Conservation (phyloP, 176 grass and related monocot species). For the Urochloa ruziziensis region DNA sequence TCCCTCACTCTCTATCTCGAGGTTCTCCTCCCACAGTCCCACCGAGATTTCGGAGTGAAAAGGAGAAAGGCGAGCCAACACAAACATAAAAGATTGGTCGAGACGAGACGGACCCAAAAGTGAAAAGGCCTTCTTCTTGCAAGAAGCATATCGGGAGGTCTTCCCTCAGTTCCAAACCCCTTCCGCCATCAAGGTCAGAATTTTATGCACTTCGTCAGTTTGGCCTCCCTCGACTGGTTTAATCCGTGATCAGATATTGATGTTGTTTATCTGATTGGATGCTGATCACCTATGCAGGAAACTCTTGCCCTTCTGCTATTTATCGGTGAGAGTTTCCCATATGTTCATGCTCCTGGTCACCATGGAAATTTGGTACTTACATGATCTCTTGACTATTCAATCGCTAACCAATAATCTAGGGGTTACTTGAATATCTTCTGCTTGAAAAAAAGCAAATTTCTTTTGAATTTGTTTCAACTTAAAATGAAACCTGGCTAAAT, state of each 20-base stretch:
- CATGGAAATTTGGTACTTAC: conserved; percentile 54
- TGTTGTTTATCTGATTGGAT: neutral
- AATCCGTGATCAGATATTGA: conserved; percentile 1
- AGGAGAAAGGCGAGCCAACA: conserved; percentile 17
- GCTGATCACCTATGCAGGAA: conserved; percentile 21
- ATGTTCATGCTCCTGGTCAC: conserved; percentile 37
- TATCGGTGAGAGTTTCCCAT: conserved; percentile 17
- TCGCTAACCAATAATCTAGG: conserved; percentile 43
- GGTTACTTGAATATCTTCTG: conserved; percentile 31
- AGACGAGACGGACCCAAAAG: conserved; percentile 7
- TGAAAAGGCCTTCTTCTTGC: neutral
- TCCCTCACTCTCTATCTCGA: neutral
- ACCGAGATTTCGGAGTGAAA: conserved; percentile 14
- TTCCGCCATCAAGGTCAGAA: neutral
- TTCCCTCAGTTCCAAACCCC: neutral
- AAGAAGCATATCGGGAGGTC: conserved; percentile 1
- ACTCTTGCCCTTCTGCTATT: conserved; percentile 7
- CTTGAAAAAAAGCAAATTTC: neutral
- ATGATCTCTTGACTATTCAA: conserved; percentile 37
- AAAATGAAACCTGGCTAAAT: conserved; percentile 14
- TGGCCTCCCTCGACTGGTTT: neutral
- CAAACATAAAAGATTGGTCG: conserved; percentile 21
- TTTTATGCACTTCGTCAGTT: conserved; percentile 33
- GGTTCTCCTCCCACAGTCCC: conserved; percentile 15
- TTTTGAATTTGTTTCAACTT: conserved; percentile 10